Conservation (phyloP, 495 filamentous ascomycete species). For the Friedmanniomyces simplex region DNA sequence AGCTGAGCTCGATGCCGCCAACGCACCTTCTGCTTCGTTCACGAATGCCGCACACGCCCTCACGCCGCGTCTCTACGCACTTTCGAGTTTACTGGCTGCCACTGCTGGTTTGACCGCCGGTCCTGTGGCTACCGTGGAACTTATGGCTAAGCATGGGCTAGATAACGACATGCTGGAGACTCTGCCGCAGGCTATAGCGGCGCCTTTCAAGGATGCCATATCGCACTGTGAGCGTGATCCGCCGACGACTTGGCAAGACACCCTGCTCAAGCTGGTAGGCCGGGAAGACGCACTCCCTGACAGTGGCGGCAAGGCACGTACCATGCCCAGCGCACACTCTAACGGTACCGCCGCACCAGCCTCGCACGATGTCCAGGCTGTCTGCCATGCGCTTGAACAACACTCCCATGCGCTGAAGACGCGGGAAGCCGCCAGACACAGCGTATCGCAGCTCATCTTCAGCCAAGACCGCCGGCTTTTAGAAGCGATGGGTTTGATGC, state of each 20-base stretch:
- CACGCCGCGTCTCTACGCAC: conserved; percentile 4
- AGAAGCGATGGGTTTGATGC: conserved; percentile 69
- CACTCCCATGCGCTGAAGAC: conserved; percentile 8
- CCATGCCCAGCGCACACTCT: neutral
- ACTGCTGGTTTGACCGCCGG: conserved; percentile 2
- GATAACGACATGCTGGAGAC: conserved; percentile 55
- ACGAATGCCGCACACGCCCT: neutral
- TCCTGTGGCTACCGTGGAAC: conserved; percentile 7
- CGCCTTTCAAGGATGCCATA: conserved; percentile 75
- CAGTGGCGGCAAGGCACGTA: conserved; percentile 29
- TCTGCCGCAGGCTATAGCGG: conserved; percentile 69
- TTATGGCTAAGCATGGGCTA: conserved; percentile 50
- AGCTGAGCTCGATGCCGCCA: neutral
- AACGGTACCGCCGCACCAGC: conserved; percentile 34
- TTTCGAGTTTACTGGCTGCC: conserved; percentile 5
- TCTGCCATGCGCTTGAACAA: conserved; percentile 48
- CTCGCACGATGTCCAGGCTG: conserved; percentile 56
- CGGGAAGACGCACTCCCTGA: conserved; percentile 52
- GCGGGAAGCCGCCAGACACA: conserved; percentile 34
- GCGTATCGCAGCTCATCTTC: conserved; percentile 75
- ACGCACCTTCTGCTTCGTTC: neutral
- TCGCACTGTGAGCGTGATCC: conserved; percentile 69
- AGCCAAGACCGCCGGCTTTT: conserved; percentile 77
- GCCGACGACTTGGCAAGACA: conserved; percentile 60
- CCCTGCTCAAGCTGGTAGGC: conserved; percentile 63